A percentile compares a stretch with the other conserved stretches of the same genome.
Evolutionary conservation across 2,329 filamentous ascomycete genomes (phyloP).

Genomic region (Stagonosporopsis tanaceti): DNA sequence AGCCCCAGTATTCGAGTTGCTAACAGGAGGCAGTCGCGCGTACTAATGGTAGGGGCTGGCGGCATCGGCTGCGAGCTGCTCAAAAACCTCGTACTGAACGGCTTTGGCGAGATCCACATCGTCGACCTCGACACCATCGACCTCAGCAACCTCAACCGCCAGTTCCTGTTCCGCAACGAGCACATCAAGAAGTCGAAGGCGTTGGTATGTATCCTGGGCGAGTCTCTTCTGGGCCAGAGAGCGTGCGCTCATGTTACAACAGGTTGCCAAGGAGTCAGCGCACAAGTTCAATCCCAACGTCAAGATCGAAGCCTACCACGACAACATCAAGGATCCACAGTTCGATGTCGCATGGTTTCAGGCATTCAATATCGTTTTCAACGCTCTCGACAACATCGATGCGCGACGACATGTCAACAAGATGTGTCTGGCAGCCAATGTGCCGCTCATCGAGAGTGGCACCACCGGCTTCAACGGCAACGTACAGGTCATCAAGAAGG

Average conservation of each 20-base stretch:
- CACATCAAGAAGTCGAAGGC: conserved; percentile 99
- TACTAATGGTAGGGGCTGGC: conserved; percentile 94
- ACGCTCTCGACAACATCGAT: conserved; percentile 94
- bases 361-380: conserved; percentile 86
- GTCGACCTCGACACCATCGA: conserved; percentile 99
- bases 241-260: conserved; percentile 29
- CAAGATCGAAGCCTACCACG: conserved; percentile 87
- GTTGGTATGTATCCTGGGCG: conserved; percentile 64
- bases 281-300: conserved; percentile 88
- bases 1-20: conserved; percentile 13
- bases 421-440: conserved; percentile 92
- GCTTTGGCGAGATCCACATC: conserved; percentile 91
- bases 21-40: conserved; percentile 70
- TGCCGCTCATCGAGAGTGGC: conserved; percentile 93
- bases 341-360: conserved; percentile 92
- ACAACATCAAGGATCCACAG: conserved; percentile 88
- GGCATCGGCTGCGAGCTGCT: conserved; percentile 97
- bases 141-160: conserved; percentile 94
- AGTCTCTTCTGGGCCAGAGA: background rate
- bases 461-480: conserved; percentile 98
- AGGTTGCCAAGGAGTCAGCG: conserved; percentile 93
- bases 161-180: conserved; percentile 95
- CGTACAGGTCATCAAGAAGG: conserved; percentile 94
- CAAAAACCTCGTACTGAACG: conserved; percentile 91
- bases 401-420: conserved; percentile 94